phyloP scores from a whole-genome alignment of 2,329 filamentous ascomycete species.

The Cercospora sojina region DNA sequence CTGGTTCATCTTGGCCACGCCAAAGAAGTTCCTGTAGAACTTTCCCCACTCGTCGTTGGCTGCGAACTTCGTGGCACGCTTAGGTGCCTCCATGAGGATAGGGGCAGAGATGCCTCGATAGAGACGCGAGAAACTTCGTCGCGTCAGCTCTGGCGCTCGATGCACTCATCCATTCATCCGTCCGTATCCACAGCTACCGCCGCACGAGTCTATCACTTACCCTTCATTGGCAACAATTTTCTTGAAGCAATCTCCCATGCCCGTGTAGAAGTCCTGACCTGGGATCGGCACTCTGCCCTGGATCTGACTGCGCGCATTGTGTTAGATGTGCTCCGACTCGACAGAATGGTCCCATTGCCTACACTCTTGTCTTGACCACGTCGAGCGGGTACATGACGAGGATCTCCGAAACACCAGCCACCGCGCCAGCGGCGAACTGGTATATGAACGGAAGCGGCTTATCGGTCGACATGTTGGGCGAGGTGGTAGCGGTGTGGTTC shows the following conservation, averaged over 20 bases:
- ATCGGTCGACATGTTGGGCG: constrained; percentile 49
- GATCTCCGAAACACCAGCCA: constrained; percentile 89
- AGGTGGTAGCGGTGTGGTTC: neutral
- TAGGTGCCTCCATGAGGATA: constrained; percentile 96
- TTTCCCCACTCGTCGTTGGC: constrained; percentile 98
- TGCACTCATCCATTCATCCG: neutral
- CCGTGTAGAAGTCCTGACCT: constrained; percentile 84
- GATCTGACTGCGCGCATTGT: constrained; percentile 32
- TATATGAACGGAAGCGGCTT: constrained; percentile 88
- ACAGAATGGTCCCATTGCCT: constrained; percentile 43
- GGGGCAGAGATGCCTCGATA: constrained; percentile 95
- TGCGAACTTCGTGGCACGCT: constrained; percentile 95
- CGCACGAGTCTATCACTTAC: constrained; percentile 48
- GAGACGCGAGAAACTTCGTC: constrained; percentile 71
- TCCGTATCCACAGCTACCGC: neutral
- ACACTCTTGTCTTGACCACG: constrained; percentile 97
- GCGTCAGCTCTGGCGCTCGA: constrained; percentile 12
- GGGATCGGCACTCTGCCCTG: constrained; percentile 62
- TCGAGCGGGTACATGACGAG: constrained; percentile 88
- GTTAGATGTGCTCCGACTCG: constrained; percentile 16
- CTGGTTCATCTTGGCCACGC: constrained; percentile 84
- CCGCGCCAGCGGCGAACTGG: constrained; percentile 94
- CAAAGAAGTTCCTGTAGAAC: constrained; percentile 86
- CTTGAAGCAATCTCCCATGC: constrained; percentile 96
- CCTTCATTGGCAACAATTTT: constrained; percentile 97